Base-by-base conservation (phyloP, 345 rosid species). In the Moringa oleifera region DNA sequence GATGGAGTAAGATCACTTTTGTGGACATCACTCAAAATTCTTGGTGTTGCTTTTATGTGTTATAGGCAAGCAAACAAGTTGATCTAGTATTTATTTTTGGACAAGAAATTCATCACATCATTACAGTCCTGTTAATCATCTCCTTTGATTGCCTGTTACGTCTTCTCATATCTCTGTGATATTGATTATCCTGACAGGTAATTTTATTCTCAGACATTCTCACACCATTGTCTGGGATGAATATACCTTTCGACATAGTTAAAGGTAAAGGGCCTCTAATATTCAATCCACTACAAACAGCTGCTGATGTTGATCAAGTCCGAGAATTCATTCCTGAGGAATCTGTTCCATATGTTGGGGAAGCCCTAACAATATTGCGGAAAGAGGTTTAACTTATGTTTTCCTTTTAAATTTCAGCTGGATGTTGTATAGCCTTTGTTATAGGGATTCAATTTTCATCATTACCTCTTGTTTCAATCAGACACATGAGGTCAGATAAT, bases 171-270 rank as follows among this genome's bases (percentile, higher is more conserved):
- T 33, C 6, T 33, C 17, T 41, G 12, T 1, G 6, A 41, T 41
- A 41, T 4, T 41, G 2, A 49, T 60, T 62, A 11, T 63, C 67
- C 18, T 68, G 55, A 58, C 80, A 92, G 98, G 98, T 94, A 58
- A 94, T 94, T 71, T 80, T 94, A 63, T 94, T 94, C 83, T 90
- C 99, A 0, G 99, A 90, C 79, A 94, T 94, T 74, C 86, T 94
- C 56, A 94, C 99, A 57, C 96, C 99, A 56, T 92, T 94, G 70
- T 77, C 99, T 53, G 97, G 99, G 73, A 94, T 94, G 99, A 94
- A 94, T 77, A 86, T 94, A 80, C 99, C 97, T 58, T 94, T 94
- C 53, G 97, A 94, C 73, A 91, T 94, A 76, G 85, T 89, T 66
- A 89, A 91, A 79, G 97, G 97, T 9, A 94, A 88, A 77, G 97